Evolutionary conservation across 2,329 filamentous ascomycete genomes (phyloP).

Genomic region (Colletotrichum spinosum): DNA sequence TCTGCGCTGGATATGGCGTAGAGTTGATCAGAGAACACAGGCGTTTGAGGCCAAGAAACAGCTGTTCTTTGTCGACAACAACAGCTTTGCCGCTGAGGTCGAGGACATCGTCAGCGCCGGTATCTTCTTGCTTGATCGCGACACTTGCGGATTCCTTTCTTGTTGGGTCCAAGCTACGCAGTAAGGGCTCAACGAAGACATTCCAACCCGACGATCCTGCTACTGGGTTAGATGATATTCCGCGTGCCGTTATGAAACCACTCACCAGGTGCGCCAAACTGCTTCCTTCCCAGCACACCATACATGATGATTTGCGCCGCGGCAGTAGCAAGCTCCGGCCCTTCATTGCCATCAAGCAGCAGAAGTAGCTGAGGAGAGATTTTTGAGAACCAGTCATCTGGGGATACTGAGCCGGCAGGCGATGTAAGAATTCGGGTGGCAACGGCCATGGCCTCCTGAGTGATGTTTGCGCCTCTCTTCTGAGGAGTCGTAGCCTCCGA

Average conservation of each 20-base stretch:
- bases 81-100: slow-evolving; percentile 57
- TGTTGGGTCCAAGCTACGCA: slow-evolving; percentile 62
- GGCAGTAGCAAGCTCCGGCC: slow-evolving; percentile 67
- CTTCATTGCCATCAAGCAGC: slow-evolving; percentile 71
- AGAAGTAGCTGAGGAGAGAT: slow-evolving; percentile 71
- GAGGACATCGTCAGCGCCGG: slow-evolving; percentile 50
- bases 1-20: slow-evolving; percentile 75
- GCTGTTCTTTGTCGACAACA: slow-evolving; percentile 58
- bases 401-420: slow-evolving; percentile 64
- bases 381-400: slow-evolving; percentile 69
- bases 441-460: slow-evolving; percentile 74
- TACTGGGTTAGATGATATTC: neutral
- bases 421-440: slow-evolving; percentile 71
- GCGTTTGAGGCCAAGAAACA: slow-evolving; percentile 65
- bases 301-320: slow-evolving; percentile 73
- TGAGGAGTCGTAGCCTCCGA: slow-evolving; percentile 58
- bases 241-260: slow-evolving; percentile 8
- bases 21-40: slow-evolving; percentile 68
- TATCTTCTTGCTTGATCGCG: slow-evolving; percentile 39
- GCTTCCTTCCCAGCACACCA: slow-evolving; percentile 73
- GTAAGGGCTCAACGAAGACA: slow-evolving; percentile 68
- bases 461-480: slow-evolving; percentile 72
- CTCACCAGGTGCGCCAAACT: slow-evolving; percentile 71
- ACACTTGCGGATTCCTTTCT: slow-evolving; percentile 38
- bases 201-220: slow-evolving; percentile 70